Percentiles rank a stretch among this genome's conserved stretches.
Evolutionary conservation across 164 flowering plant species (phyloP).

Genomic region (Magnolia kwangsiensis): DNA sequence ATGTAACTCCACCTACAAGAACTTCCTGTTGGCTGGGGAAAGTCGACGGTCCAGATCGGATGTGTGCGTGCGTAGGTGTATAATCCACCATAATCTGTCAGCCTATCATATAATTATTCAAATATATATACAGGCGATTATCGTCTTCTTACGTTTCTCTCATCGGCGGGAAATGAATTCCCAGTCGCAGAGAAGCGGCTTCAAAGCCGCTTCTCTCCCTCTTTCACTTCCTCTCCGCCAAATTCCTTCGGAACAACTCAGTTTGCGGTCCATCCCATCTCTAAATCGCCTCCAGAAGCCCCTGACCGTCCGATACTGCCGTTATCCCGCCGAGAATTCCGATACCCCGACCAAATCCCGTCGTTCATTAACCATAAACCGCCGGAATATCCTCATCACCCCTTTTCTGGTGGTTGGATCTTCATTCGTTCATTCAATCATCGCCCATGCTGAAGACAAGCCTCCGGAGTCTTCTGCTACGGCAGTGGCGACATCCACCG

Average conservation of each 20-base stretch:
- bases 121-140: too few species aligned
- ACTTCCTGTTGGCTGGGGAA: too few species aligned
- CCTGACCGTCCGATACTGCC: slow-evolving; percentile 16
- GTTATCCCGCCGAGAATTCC: slow-evolving; percentile 9
- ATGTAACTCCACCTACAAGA: too few species aligned
- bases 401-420: slow-evolving; percentile 60
- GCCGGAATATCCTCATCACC: slow-evolving; percentile 51
- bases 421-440: slow-evolving; percentile 39
- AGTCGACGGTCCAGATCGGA: too few species aligned
- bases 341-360: background rate
- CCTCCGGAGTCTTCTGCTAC: slow-evolving; percentile 17
- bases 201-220: background rate
- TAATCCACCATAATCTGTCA: too few species aligned
- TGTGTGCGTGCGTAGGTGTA: too few species aligned
- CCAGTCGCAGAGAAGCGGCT: background rate
- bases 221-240: background rate
- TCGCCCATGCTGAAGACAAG: slow-evolving; percentile 56
- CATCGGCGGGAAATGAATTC: background rate
- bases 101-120: too few species aligned
- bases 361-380: slow-evolving; percentile 4
- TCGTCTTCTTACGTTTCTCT: background rate
- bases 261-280: slow-evolving; percentile 10
- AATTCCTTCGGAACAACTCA: background rate
- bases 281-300: background rate
- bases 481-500: slow-evolving; percentile 1